phyloP scores from a whole-genome alignment of 345 rosid species.

The Durio zibethinus region DNA sequence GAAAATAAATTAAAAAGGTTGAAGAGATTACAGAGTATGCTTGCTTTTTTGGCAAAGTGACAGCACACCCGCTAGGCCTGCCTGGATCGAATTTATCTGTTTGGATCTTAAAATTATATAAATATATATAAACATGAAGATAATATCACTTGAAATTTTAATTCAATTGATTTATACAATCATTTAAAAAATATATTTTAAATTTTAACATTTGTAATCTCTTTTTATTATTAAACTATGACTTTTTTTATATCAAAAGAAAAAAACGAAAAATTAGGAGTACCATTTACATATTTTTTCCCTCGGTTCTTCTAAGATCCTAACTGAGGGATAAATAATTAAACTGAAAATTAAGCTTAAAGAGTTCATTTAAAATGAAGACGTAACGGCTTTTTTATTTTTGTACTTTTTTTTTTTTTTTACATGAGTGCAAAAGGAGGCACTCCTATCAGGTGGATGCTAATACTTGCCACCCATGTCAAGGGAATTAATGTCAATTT shows the following conservation, averaged over 20 bases:
- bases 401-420: background rate
- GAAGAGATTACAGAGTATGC: background rate
- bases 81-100: background rate
- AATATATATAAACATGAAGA: too few relatives aligned
- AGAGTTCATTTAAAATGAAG: background rate
- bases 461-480: conserved; percentile 27
- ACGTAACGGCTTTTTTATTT: background rate
- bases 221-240: too few relatives aligned
- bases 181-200: too few relatives aligned
- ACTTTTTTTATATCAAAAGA: too few relatives aligned
- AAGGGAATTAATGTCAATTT: conserved; percentile 26
- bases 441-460: background rate
- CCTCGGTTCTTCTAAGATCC: background rate
- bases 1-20: background rate
- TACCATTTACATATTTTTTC: background rate
- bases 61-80: background rate
- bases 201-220: too few relatives aligned
- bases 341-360: background rate
- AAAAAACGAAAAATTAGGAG: background rate
- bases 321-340: background rate
- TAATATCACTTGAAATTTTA: too few relatives aligned
- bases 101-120: background rate
- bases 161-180: too few relatives aligned
- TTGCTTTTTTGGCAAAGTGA: conserved; percentile 4
- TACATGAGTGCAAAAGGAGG: background rate